phyloP scores from a whole-genome alignment of 257 asterid species.

The Jaltomata sinuosa region DNA sequence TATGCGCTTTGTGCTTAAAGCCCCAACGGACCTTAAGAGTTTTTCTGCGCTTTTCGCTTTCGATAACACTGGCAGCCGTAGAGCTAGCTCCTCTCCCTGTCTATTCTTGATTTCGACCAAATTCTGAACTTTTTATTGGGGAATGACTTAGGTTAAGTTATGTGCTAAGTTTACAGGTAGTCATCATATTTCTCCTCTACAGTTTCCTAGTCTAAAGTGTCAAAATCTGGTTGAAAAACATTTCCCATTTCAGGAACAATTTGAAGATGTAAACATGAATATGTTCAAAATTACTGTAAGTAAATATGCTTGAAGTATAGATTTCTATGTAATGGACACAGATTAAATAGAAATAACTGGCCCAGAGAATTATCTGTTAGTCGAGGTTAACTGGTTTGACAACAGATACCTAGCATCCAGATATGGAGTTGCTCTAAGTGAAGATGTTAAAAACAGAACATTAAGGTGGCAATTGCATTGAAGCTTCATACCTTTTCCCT shows the following conservation, averaged over 20 bases:
- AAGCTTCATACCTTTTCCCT: slow-evolving; percentile 56
- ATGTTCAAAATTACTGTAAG: background rate
- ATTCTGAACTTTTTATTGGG: background rate
- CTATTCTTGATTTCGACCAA: background rate
- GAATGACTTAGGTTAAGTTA: background rate
- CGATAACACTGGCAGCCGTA: no score
- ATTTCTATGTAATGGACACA: background rate
- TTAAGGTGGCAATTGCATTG: background rate
- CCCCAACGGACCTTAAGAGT: no score
- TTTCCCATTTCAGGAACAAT: background rate
- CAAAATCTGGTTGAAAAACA: background rate
- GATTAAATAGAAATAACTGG: background rate
- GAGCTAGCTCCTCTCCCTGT: background rate
- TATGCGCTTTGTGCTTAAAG: no score
- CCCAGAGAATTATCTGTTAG: background rate
- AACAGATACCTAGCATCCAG: background rate
- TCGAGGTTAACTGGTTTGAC: background rate
- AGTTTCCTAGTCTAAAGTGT: background rate
- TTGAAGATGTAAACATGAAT: background rate
- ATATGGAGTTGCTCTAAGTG: background rate
- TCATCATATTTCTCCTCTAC: background rate
- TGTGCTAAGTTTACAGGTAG: background rate
- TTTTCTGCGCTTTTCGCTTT: no score
- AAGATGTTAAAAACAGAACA: background rate
- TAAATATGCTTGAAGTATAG: background rate